Conservation (phyloP, 2,329 filamentous ascomycete species). For the Stachybotrys chartarum region DNA sequence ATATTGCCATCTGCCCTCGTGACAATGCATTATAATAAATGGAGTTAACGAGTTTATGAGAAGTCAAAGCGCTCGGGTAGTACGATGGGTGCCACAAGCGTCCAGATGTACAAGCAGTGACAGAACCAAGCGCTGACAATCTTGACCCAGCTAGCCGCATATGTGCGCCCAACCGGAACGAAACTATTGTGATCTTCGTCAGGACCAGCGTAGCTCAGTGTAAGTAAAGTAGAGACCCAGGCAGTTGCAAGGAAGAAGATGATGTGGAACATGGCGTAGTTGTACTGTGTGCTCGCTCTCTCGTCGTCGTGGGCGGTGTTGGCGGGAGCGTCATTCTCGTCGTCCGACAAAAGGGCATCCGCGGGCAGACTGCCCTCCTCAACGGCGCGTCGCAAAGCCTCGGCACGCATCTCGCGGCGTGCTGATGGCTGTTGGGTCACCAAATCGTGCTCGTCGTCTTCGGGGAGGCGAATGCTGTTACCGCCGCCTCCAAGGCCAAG, state of each 20-base stretch:
- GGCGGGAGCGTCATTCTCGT: constrained; percentile 57
- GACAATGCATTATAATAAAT: not conserved
- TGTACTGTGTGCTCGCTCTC: constrained; percentile 84
- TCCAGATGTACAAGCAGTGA: constrained; percentile 92
- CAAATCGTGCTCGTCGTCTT: constrained; percentile 78
- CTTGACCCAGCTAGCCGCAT: constrained; percentile 99
- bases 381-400: constrained; percentile 84
- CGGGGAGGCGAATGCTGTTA: constrained; percentile 47
- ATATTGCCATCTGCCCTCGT: not conserved
- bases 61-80: constrained; percentile 80
- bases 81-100: constrained; percentile 75
- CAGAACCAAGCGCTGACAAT: constrained; percentile 97
- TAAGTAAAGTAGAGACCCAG: constrained; percentile 88
- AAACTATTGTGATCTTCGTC: constrained; percentile 61
- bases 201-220: constrained; percentile 62
- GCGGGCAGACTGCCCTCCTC: constrained; percentile 89
- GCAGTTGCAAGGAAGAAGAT: constrained; percentile 96
- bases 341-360: constrained; percentile 73
- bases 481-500: constrained; percentile 59
- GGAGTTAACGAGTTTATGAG: constrained; percentile 15
- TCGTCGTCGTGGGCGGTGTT: constrained; percentile 77
- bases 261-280: constrained; percentile 90
- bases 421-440: constrained; percentile 76
- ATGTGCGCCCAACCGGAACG: constrained; percentile 86
- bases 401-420: constrained; percentile 86